phyloP scores from a whole-genome alignment of 2,329 filamentous ascomycete genomes.

The Penicillium psychrosexuale region DNA sequence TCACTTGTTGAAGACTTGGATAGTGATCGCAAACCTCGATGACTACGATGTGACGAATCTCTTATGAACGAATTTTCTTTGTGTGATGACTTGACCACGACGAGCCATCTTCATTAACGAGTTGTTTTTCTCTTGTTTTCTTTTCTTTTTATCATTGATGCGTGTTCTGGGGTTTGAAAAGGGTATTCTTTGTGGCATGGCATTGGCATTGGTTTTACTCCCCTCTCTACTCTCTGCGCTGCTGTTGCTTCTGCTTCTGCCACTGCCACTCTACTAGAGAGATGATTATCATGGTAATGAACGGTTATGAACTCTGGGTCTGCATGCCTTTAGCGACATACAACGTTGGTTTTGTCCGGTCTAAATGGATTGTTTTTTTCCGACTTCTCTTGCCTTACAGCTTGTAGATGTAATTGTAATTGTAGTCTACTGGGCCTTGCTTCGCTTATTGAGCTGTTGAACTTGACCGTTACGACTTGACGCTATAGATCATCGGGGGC shows the following conservation, averaged over 20 bases:
- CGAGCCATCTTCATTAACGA: slow-evolving; percentile 9
- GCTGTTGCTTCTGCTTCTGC: slow-evolving; percentile 12
- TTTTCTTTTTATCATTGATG: slow-evolving; percentile 5
- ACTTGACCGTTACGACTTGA: no score
- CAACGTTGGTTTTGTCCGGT: slow-evolving; percentile 3
- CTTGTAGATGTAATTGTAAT: not conserved
- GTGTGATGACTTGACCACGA: slow-evolving; percentile 16
- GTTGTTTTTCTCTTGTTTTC: not conserved
- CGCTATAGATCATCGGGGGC: no score
- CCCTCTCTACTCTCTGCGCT: slow-evolving; percentile 8
- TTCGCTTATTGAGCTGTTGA: no score
- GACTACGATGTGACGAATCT: slow-evolving; percentile 41
- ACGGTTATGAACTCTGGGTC: slow-evolving; percentile 22
- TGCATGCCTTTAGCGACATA: slow-evolving; percentile 10
- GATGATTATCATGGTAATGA: slow-evolving; percentile 30
- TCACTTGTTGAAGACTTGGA: not conserved
- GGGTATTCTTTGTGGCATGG: slow-evolving; percentile 10
- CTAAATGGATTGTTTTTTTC: slow-evolving; percentile 4
- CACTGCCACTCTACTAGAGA: slow-evolving; percentile 20
- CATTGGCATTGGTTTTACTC: slow-evolving; percentile 5
- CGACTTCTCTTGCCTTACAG: not conserved
- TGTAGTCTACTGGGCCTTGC: no score
- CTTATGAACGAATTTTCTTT: slow-evolving; percentile 29
- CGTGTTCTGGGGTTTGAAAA: slow-evolving; percentile 11
- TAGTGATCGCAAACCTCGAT: slow-evolving; percentile 19